These are phyloP conservation scores for Gentiana dahurica DNA, from an alignment of 257 asterid species.

Conservation along the genomic window DNA sequence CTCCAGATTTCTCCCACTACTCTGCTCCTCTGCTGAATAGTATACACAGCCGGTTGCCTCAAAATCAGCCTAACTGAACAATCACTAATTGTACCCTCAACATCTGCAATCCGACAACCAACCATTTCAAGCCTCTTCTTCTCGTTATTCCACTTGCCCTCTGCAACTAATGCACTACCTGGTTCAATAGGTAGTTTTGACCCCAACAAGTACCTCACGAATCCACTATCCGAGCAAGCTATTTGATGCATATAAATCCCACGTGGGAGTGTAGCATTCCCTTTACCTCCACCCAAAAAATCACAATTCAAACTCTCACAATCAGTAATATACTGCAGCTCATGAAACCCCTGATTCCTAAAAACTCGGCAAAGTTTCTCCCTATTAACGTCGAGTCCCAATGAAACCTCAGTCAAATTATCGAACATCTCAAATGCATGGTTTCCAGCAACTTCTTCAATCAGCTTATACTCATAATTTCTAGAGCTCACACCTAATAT, in stretches of 20 bases:
- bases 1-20: constrained; percentile 80
- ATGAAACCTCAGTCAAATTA: constrained; percentile 31
- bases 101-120: constrained; percentile 64
- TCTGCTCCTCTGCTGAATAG: constrained; percentile 55
- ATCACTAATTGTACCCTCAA: constrained; percentile 49
- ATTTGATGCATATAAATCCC: constrained; percentile 36
- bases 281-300: constrained; percentile 35
- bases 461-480: constrained; percentile 60
- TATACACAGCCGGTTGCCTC: constrained; percentile 61
- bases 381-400: constrained; percentile 25
- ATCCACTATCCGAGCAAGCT: constrained; percentile 50
- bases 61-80: constrained; percentile 64
- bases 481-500: constrained; percentile 58
- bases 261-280: constrained; percentile 24
- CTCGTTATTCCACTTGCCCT: constrained; percentile 71
- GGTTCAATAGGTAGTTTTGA: constrained; percentile 35
- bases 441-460: constrained; percentile 39
- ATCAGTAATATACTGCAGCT: constrained; percentile 41
- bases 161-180: constrained; percentile 47
- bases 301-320: constrained; percentile 53
- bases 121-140: constrained; percentile 64
- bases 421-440: constrained; percentile 35
- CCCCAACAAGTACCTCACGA: constrained; percentile 56
- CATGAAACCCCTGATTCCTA: constrained; percentile 26
- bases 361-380: constrained; percentile 24